Evolutionary conservation across 768 basidiomycete genomes (phyloP).

Genomic region (Phylloporus sp.): DNA sequence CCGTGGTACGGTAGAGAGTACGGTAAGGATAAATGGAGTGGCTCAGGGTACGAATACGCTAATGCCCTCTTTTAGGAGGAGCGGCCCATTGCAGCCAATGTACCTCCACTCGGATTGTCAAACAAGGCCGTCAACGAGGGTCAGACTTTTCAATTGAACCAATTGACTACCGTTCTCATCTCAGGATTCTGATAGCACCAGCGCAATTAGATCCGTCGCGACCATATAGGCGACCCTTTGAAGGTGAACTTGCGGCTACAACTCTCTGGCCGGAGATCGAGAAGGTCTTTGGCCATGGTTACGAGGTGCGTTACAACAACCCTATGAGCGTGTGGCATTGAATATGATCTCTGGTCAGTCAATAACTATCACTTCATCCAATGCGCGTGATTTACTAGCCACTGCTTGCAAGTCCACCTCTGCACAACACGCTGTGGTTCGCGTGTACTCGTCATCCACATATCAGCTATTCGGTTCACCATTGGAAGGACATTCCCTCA

Average conservation of each 20-base stretch:
- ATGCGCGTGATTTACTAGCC: constrained; percentile 65
- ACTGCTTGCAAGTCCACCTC: constrained; percentile 89
- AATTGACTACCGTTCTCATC: neutral
- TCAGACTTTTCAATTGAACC: constrained; percentile 21
- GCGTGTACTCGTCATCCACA: constrained; percentile 68
- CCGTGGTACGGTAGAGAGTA: constrained; percentile 44
- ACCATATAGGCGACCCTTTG: constrained; percentile 59
- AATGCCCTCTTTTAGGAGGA: constrained; percentile 38
- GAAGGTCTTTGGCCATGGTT: constrained; percentile 97
- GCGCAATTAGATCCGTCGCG: constrained; percentile 14
- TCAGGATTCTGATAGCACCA: constrained; percentile 8
- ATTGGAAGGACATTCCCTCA: constrained; percentile 79
- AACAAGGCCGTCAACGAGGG: constrained; percentile 86
- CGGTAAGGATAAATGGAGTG: constrained; percentile 35
- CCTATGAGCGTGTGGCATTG: neutral
- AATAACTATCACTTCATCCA: constrained; percentile 75
- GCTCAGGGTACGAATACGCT: neutral
- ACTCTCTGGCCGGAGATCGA: constrained; percentile 97
- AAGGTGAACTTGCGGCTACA: constrained; percentile 80
- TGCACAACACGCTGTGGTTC: constrained; percentile 84
- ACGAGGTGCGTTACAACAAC: constrained; percentile 59
- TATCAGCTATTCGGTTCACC: constrained; percentile 72
- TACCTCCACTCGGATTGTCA: constrained; percentile 90
- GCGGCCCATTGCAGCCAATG: constrained; percentile 76
- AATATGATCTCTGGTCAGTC: constrained; percentile 44